Base-by-base conservation (phyloP, 176 grass and related monocot genomes). In the Cenchrus fungigraminus region DNA sequence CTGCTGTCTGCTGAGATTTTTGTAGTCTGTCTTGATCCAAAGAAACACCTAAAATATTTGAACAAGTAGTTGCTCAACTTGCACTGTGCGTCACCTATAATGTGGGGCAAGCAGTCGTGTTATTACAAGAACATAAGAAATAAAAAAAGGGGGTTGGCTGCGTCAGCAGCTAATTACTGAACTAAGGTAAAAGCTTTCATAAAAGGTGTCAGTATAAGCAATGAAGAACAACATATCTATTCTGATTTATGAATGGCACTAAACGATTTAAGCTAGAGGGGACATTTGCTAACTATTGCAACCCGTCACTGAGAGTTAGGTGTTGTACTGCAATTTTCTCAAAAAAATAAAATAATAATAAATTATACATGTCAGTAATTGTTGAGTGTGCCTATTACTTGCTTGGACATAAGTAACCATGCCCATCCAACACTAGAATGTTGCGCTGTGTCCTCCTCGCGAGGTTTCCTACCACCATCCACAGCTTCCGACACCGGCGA, bases 41-140 rank as follows among this genome's bases (percentile, higher is more conserved):
- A 5, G 15, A 57, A 56, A 43, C 57, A 22, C 53, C 20, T 70
- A 44, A 58, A 80, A 19, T 8, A 47, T 68, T 60, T 69, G 14
- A 61, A 50, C 59, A 43, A 60, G 50, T 37, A 57, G 2, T 31
- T 46, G n/a, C 28, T 25, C 82, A 89, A 80, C 76, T 80, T 68
- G 76, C 4, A 40, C 8, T 43, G 19, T 67, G 63, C 11, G 56
- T 3, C 58, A 61, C 15, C 29, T 53, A 55, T 22, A n/a, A 34
- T 65, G 22, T 65, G 77, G 34, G 57, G n/a, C 29, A 65, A 81
- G 4, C 64, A 46, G 43, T 56, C 15, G 54, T 66, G 5, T 34
- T 73, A 3, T 54, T 40, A 72, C 53, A 77, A 25, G 1, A 47
- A 58, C 2, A 20, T 29, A 13, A 62, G 12, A 25, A 51, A 50